A percentile compares a stretch with the other conserved stretches of the same genome.
phyloP scores from a whole-genome alignment of 1,284 basidiomycete species.

The Waitea zeae region DNA sequence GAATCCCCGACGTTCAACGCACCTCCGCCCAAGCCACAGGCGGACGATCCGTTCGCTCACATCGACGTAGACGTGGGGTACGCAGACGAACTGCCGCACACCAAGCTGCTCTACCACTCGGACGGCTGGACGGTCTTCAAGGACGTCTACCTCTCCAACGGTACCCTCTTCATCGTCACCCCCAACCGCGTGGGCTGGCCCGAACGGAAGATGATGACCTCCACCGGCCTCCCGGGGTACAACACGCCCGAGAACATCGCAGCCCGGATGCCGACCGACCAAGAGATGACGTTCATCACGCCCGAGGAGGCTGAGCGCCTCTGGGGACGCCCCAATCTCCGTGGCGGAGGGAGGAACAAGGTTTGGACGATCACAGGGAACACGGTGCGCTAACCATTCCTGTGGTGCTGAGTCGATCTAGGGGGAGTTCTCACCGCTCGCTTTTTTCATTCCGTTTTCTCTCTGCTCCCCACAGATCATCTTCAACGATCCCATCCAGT shows the following conservation, averaged over 20 bases:
- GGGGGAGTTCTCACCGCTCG: not conserved
- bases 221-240: slow-evolving; percentile 40
- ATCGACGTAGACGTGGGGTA: slow-evolving; percentile 2
- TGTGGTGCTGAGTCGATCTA: not conserved
- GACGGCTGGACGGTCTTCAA: slow-evolving; percentile 72
- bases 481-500: slow-evolving; percentile 44
- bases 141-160: slow-evolving; percentile 66
- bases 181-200: slow-evolving; percentile 31
- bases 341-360: slow-evolving; percentile 25
- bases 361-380: slow-evolving; percentile 54
- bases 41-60: slow-evolving; percentile 1
- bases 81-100: slow-evolving; percentile 22
- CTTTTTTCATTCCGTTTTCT: not conserved
- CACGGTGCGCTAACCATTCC: slow-evolving; percentile 34
- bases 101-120: slow-evolving; percentile 38
- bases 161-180: slow-evolving; percentile 49
- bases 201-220: slow-evolving; percentile 46
- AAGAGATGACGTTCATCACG: slow-evolving; percentile 43
- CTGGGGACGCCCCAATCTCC: slow-evolving; percentile 31
- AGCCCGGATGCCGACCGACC: slow-evolving; percentile 42
- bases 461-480: slow-evolving; percentile 12
- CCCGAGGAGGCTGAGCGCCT: slow-evolving; percentile 37
- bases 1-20: too few species aligned
- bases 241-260: slow-evolving; percentile 47
- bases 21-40: not conserved